These are phyloP conservation scores for Candida lessepsii DNA, from an alignment of 805 yeast genomes.

Conservation along the genomic window DNA sequence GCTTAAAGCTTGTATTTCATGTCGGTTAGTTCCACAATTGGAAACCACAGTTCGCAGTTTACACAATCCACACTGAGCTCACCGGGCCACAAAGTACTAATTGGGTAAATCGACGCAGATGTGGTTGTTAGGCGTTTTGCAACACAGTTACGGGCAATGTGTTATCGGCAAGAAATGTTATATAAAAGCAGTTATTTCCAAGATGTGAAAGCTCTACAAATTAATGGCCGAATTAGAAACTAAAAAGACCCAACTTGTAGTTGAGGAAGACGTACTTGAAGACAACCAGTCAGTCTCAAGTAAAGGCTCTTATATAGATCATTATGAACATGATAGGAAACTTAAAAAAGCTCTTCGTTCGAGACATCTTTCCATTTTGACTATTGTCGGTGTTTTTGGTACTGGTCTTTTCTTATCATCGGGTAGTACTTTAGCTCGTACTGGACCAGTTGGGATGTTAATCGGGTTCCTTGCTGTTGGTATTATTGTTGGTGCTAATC, in stretches of 20 bases:
- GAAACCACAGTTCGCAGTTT: conserved; percentile 4
- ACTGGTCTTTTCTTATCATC: conserved; percentile 58
- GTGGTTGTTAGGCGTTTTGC: too few species aligned
- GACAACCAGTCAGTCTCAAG: background rate
- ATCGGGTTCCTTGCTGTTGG: conserved; percentile 52
- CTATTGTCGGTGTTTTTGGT: conserved; percentile 33
- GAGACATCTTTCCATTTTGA: conserved; percentile 22
- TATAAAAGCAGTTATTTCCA: too few species aligned
- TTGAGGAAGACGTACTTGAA: background rate
- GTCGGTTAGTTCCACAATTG: conserved; percentile 1
- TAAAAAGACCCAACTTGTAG: background rate
- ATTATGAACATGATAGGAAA: conserved; percentile 16
- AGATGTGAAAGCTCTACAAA: background rate
- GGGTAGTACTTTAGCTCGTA: conserved; percentile 48
- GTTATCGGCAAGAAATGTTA: too few species aligned
- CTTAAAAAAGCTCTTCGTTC: conserved; percentile 17
- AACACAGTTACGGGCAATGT: too few species aligned
- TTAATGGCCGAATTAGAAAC: background rate
- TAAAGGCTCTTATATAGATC: conserved; percentile 8
- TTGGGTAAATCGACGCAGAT: background rate
- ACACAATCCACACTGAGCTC: conserved; percentile 1
- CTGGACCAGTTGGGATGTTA: conserved; percentile 45
- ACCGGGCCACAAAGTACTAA: background rate
- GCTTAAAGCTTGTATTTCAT: too few species aligned
- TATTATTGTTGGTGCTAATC: conserved; percentile 33